phyloP scores from a whole-genome alignment of 2,329 filamentous ascomycete genomes.

The Botrytis hyacinthi region DNA sequence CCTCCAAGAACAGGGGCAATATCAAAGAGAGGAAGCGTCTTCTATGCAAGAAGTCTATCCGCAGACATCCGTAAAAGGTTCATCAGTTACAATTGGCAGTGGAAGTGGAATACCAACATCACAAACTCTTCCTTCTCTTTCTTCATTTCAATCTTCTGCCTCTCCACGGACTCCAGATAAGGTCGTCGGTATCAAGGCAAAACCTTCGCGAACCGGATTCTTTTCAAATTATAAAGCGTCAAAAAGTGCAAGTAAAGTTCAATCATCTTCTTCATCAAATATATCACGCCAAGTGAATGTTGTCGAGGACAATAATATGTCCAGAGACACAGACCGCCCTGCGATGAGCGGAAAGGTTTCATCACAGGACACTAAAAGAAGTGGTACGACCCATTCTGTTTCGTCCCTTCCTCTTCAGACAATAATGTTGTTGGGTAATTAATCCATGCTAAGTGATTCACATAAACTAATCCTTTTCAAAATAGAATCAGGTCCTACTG shows the following conservation, averaged over 20 bases:
- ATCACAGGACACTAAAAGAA: slow-evolving; percentile 35
- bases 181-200: slow-evolving; percentile 29
- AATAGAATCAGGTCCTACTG: slow-evolving; percentile 32
- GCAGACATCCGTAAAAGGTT: slow-evolving; percentile 25
- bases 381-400: slow-evolving; percentile 35
- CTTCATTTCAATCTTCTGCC: slow-evolving; percentile 24
- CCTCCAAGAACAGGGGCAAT: background rate
- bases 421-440: slow-evolving; percentile 10
- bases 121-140: slow-evolving; percentile 29
- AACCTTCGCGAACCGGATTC: slow-evolving; percentile 39
- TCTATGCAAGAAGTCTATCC: slow-evolving; percentile 28
- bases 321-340: slow-evolving; percentile 37
- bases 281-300: slow-evolving; percentile 35
- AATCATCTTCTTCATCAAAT: slow-evolving; percentile 31
- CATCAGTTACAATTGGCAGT: background rate
- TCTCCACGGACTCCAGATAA: slow-evolving; percentile 15
- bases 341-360: slow-evolving; percentile 34
- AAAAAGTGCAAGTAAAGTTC: slow-evolving; percentile 46
- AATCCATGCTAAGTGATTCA: slow-evolving; percentile 4
- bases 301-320: slow-evolving; percentile 38
- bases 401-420: slow-evolving; percentile 23
- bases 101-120: slow-evolving; percentile 23
- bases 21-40: slow-evolving; percentile 24
- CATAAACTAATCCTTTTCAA: slow-evolving; percentile 19
- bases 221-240: slow-evolving; percentile 49